Evolutionary conservation across 441 rosid species (phyloP).

Genomic region (Pelargonium citronellum): DNA sequence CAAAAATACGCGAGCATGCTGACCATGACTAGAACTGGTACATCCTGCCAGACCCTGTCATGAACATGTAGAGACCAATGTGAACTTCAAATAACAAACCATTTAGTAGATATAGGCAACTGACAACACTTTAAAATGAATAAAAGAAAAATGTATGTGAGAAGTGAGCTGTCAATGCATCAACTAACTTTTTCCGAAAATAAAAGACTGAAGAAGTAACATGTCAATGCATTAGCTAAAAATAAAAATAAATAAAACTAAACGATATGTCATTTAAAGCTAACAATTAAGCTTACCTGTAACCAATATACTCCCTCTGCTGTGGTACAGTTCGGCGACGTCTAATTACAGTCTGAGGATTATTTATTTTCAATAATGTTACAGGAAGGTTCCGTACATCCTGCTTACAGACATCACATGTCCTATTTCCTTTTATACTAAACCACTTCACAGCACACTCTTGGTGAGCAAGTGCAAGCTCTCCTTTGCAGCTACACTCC

Average conservation of each 20-base stretch:
- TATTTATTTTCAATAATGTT: constrained; percentile 32
- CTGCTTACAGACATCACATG: constrained; percentile 43
- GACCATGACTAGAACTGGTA: constrained; percentile 40
- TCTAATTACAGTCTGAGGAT: constrained; percentile 32
- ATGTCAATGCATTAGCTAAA: too few relatives aligned
- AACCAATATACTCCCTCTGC: constrained; percentile 29
- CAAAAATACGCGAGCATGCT: constrained; percentile 43
- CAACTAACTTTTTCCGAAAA: neutral
- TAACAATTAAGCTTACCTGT: constrained; percentile 34
- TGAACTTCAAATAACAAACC: neutral
- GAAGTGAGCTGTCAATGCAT: neutral
- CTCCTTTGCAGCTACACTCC: constrained; percentile 51
- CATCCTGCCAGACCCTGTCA: constrained; percentile 40
- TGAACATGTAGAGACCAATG: constrained; percentile 6
- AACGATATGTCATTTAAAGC: too few relatives aligned
- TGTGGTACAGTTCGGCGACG: constrained; percentile 25
- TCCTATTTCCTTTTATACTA: constrained; percentile 43
- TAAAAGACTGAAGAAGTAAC: too few relatives aligned
- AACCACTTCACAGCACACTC: constrained; percentile 48
- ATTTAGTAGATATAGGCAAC: neutral
- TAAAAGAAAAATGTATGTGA: neutral
- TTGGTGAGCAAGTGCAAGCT: constrained; percentile 43
- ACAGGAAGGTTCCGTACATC: constrained; percentile 43
- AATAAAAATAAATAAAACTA: too few relatives aligned
- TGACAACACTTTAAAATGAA: neutral